Conservation (phyloP, 1,284 basidiomycete genomes). For the Leccinum brunneo-olivaceum region DNA sequence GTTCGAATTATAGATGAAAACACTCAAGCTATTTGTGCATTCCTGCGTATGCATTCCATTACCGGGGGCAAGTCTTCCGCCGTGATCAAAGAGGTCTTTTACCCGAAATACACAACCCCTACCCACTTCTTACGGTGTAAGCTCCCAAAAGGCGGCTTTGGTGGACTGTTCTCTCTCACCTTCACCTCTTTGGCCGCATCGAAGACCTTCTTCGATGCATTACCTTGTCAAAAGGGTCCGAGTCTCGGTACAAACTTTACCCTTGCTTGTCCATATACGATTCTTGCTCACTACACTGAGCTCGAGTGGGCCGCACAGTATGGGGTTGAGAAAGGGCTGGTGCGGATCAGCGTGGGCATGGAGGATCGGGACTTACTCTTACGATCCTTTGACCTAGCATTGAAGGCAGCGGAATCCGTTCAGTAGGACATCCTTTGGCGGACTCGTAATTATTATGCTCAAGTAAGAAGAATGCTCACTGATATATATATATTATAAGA, state of each 20-base stretch:
- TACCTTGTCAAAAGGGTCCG: conserved; percentile 87
- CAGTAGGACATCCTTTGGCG: conserved; percentile 4
- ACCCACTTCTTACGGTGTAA: conserved; percentile 71
- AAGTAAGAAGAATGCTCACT: no score
- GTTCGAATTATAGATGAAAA: conserved; percentile 79
- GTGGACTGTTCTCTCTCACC: conserved; percentile 88
- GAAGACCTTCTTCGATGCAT: conserved; percentile 80
- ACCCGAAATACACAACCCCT: conserved; percentile 79
- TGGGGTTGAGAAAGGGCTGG: conserved; percentile 81
- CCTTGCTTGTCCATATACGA: conserved; percentile 86
- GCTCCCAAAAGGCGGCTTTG: conserved; percentile 64
- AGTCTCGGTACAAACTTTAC: conserved; percentile 96
- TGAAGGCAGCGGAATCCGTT: conserved; percentile 58
- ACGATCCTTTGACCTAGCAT: conserved; percentile 56
- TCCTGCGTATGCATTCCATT: conserved; percentile 60
- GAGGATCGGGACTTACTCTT: conserved; percentile 69
- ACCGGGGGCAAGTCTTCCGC: conserved; percentile 30
- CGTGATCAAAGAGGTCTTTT: conserved; percentile 78
- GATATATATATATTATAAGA: no score
- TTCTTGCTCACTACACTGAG: conserved; percentile 90
- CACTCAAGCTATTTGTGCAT: conserved; percentile 76
- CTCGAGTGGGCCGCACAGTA: conserved; percentile 86
- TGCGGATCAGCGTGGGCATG: conserved; percentile 87
- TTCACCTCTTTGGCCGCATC: conserved; percentile 71
- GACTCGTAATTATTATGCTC: not conserved